These are phyloP conservation scores for Fusarium goolgardi DNA, from an alignment of 2,329 filamentous ascomycete species.

Conservation along the genomic window DNA sequence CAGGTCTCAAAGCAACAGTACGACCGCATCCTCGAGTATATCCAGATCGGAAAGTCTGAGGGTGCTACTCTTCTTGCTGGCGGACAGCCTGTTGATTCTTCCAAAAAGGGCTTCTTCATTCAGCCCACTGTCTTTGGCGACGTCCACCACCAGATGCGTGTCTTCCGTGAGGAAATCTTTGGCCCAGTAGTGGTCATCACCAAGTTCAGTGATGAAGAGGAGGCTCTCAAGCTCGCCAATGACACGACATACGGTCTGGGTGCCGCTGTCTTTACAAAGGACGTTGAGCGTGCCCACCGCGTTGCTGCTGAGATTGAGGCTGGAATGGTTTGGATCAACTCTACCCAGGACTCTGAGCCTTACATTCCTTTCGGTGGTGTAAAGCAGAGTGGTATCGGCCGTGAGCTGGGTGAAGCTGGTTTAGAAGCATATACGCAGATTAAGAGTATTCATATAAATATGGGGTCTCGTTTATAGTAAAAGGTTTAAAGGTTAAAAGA, in stretches of 20 bases:
- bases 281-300: slow-evolving; percentile 82
- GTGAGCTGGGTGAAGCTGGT: slow-evolving; percentile 45
- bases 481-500: too few relatives aligned
- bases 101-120: slow-evolving; percentile 84
- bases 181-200: slow-evolving; percentile 83
- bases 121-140: slow-evolving; percentile 87
- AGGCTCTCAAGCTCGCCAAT: slow-evolving; percentile 79
- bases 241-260: slow-evolving; percentile 81
- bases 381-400: slow-evolving; percentile 47
- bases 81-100: slow-evolving; percentile 60
- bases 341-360: slow-evolving; percentile 45
- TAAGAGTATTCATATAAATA: too few relatives aligned
- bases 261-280: slow-evolving; percentile 81
- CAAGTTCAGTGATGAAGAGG: slow-evolving; percentile 84
- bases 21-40: slow-evolving; percentile 73
- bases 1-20: slow-evolving; percentile 72
- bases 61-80: slow-evolving; percentile 46
- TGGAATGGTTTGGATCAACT: slow-evolving; percentile 69
- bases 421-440: too few relatives aligned
- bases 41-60: slow-evolving; percentile 53
- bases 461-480: too few relatives aligned
- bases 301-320: slow-evolving; percentile 79
- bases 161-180: slow-evolving; percentile 90
- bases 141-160: slow-evolving; percentile 75
- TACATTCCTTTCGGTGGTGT: slow-evolving; percentile 46